Base-by-base conservation (phyloP, 345 rosid genomes). In the Acer campestre region DNA sequence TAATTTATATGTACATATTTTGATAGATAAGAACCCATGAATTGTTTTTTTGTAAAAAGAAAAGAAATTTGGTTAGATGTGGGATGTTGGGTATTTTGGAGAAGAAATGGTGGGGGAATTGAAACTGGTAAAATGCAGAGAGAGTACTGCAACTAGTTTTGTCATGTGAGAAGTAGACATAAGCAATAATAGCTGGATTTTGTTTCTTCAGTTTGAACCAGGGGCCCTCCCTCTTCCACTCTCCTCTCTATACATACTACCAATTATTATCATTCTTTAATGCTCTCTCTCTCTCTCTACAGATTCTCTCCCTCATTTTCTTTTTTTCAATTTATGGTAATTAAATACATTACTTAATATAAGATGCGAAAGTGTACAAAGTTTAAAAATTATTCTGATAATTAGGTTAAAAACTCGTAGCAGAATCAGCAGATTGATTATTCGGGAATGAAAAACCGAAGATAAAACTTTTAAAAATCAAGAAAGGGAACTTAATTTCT, bases 81-180 rank as follows among this genome's bases (percentile, higher is more conserved):
- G 63, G 63, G 63, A 59, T 59, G 63, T 20, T 59, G 63, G 63
- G 63, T 59, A 59, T 59, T 46, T 44, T 46, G 64, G 7, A 20
- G 75, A 70, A 78, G 71, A 82, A 61, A 38, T 35, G 69, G 70
- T 77, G 79, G 64, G 74, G 82, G 74, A 44, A 35, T 35, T 35
- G 38, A 35, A 85, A 61, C 46, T 79, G 82, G 75, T 8, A 61
- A 73, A 66, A 38, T 49, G 73, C 83, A 82, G 82, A 82, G 75
- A 82, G 68, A 80, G 38, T 35, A 35, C 80, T 74, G 86, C 63
- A 62, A 25, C 76, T 38, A 71, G 9, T 74, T 82, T 82, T 86
- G 87, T 84, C 83, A 61, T 82, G 55, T 75, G 73, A 82, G 88
- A 88, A 82, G 86, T 71, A 82, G 89, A 86, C 88, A 88, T 76